Conservation (phyloP, 371 early-diverging fungal genomes). For the Catenaria anguillulae region DNA sequence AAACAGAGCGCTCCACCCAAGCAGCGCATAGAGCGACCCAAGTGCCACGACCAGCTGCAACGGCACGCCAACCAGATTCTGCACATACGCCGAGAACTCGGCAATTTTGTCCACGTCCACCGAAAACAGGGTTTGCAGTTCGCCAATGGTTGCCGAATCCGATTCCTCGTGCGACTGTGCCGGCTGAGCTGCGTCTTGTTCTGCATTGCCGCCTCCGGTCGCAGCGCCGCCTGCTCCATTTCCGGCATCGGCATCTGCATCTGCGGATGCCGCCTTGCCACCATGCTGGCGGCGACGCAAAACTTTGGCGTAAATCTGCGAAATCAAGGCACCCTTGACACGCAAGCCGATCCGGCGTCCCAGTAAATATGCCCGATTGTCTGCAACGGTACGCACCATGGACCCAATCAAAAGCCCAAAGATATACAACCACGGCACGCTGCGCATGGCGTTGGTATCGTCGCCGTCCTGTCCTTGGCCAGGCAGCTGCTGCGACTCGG, state of each 20-base stretch:
- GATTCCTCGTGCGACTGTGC: no score
- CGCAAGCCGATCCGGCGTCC: not conserved
- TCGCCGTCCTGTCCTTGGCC: not conserved
- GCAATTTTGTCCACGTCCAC: not conserved
- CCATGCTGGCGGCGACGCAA: not conserved
- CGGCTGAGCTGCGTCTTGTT: not conserved
- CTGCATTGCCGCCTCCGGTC: no score
- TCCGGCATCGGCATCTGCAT: no score
- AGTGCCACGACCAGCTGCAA: not conserved
- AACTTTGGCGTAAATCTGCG: not conserved
- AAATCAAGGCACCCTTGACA: not conserved
- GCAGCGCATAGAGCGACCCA: not conserved
- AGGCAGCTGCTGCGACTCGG: no score
- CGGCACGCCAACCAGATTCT: not conserved
- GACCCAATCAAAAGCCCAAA: not conserved
- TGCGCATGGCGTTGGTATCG: not conserved
- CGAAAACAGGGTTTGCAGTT: not conserved
- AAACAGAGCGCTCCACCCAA: not conserved
- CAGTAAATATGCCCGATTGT: not conserved
- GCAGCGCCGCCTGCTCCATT: no score
- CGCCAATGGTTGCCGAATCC: conserved; percentile 1
- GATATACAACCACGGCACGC: not conserved
- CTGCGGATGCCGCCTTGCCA: not conserved
- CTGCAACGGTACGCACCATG: not conserved
- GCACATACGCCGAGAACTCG: not conserved